Percentiles rank a stretch among this genome's conserved stretches.
phyloP scores from a whole-genome alignment of 768 basidiomycete species.

The Boletus reticuloceps region DNA sequence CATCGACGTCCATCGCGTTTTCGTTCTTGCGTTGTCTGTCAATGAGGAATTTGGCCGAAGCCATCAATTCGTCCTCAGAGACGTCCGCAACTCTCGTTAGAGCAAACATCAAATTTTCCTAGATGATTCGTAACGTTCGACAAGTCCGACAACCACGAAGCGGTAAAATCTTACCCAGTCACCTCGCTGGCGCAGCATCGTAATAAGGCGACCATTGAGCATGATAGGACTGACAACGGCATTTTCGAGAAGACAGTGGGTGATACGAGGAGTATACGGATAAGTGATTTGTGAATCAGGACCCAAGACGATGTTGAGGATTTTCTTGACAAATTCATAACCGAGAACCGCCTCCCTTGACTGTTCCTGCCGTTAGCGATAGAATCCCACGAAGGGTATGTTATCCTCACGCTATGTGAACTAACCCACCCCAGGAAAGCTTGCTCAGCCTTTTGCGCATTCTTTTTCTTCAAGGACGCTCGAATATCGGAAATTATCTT shows the following conservation, averaged over 20 bases:
- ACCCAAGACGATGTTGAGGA: slow-evolving; percentile 51
- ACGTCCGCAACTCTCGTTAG: slow-evolving; percentile 59
- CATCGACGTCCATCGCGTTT: slow-evolving; percentile 39
- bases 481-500: slow-evolving; percentile 40
- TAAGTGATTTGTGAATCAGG: slow-evolving; percentile 34
- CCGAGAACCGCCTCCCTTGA: slow-evolving; percentile 22
- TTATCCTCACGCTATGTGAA: slow-evolving; percentile 28
- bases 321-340: slow-evolving; percentile 58
- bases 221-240: slow-evolving; percentile 58
- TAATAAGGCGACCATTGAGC: slow-evolving; percentile 58
- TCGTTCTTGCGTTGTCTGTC: slow-evolving; percentile 32
- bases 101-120: slow-evolving; percentile 47
- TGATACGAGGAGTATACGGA: slow-evolving; percentile 55
- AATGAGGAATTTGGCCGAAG: slow-evolving; percentile 46
- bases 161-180: slow-evolving; percentile 60
- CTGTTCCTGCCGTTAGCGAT: slow-evolving; percentile 11
- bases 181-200: slow-evolving; percentile 45
- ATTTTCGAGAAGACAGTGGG: slow-evolving; percentile 55
- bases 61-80: slow-evolving; percentile 61
- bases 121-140: background rate
- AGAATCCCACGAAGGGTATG: background rate
- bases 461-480: slow-evolving; percentile 40
- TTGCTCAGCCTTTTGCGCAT: slow-evolving; percentile 51
- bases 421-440: slow-evolving; percentile 63
- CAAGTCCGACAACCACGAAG: too few relatives aligned